Evolutionary conservation across 139 green algal species (phyloP).

Genomic region (Spirogloea muscicola): DNA sequence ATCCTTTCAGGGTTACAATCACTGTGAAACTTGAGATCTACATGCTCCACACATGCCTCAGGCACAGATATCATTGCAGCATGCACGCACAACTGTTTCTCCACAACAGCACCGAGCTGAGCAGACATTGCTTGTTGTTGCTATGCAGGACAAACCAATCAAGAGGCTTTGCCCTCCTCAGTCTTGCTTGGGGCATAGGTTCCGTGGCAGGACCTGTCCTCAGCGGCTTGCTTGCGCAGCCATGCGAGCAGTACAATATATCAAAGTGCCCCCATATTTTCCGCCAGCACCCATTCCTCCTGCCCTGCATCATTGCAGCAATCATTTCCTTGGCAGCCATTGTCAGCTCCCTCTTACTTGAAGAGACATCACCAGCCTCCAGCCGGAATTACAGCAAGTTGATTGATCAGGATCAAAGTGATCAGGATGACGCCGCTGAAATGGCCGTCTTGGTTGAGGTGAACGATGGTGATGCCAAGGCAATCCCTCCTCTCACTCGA

Average conservation of each 20-base stretch:
- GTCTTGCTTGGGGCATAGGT: slow-evolving; percentile 7
- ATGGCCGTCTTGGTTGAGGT: no score
- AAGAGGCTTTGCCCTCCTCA: slow-evolving; percentile 15
- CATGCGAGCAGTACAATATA: background rate
- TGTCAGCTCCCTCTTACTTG: no score
- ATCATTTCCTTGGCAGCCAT: no score
- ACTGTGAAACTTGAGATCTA: background rate
- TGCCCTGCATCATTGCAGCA: no score
- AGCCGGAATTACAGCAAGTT: no score
- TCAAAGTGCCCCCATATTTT: slow-evolving; percentile 9
- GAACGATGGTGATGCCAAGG: no score
- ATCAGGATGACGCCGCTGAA: no score
- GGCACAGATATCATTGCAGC: background rate
- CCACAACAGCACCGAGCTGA: background rate
- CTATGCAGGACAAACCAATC: background rate
- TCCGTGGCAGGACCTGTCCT: background rate
- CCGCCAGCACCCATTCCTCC: slow-evolving; percentile 6
- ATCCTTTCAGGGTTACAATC: background rate
- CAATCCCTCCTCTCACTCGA: no score
- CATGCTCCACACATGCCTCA: background rate
- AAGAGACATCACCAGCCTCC: no score
- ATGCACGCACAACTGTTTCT: background rate
- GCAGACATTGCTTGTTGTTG: background rate
- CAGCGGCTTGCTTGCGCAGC: background rate
- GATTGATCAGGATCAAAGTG: no score